These are phyloP conservation scores for Phytophthora sp. DNA, from an alignment of 352 stramenopile genomes.

Conservation along the genomic window DNA sequence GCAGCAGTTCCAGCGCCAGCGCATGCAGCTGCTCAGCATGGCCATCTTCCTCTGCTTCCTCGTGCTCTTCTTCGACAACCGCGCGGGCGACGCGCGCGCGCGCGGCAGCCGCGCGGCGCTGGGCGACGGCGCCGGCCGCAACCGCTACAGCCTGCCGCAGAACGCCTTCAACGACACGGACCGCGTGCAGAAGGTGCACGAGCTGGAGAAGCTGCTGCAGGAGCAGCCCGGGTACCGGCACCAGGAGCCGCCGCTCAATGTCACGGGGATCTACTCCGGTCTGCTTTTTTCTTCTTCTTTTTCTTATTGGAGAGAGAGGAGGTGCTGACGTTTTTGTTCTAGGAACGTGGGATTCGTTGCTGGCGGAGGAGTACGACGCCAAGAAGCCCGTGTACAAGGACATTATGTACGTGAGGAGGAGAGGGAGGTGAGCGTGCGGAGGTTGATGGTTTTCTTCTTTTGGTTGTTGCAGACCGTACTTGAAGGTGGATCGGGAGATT, in stretches of 20 bases:
- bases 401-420: slow-evolving; percentile 70
- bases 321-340: too few relatives aligned
- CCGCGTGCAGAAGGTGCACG: slow-evolving; percentile 48
- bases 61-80: slow-evolving; percentile 87
- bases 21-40: slow-evolving; percentile 89
- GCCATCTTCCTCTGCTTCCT: slow-evolving; percentile 90
- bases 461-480: slow-evolving; percentile 53
- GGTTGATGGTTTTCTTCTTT: slow-evolving; percentile 1
- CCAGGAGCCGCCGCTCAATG: slow-evolving; percentile 53
- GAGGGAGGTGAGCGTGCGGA: too few relatives aligned
- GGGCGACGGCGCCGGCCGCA: slow-evolving; percentile 27
- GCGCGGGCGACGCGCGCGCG: slow-evolving; percentile 48
- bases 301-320: too few relatives aligned
- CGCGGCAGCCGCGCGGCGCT: slow-evolving; percentile 10
- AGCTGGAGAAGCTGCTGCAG: slow-evolving; percentile 58
- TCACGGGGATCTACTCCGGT: slow-evolving; percentile 84
- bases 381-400: slow-evolving; percentile 63
- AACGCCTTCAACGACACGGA: slow-evolving; percentile 74
- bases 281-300: too few relatives aligned
- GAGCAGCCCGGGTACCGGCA: slow-evolving; percentile 53
- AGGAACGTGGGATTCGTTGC: slow-evolving; percentile 69
- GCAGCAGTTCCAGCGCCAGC: slow-evolving; percentile 89
- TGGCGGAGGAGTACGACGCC: slow-evolving; percentile 62
- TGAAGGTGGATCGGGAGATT: slow-evolving; percentile 75
- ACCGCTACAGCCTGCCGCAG: slow-evolving; percentile 47